Evolutionary conservation across 805 yeast genomes (phyloP).

Genomic region (Candida morakotiae): DNA sequence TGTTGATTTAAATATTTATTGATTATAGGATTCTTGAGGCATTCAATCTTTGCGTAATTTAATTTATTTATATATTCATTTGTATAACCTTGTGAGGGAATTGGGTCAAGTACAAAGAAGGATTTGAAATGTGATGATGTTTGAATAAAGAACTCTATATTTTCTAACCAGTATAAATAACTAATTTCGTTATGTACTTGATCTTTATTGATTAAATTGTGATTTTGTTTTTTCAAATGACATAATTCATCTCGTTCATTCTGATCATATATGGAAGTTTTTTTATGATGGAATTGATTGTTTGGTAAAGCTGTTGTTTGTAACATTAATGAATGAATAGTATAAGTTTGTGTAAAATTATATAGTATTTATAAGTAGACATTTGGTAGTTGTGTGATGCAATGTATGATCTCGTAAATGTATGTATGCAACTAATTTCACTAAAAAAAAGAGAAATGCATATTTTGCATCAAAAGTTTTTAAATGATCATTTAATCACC

Average conservation of each 20-base stretch:
- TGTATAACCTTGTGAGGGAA: constrained; percentile 7
- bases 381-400: background rate
- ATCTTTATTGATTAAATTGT: background rate
- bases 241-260: background rate
- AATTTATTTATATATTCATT: constrained; percentile 5
- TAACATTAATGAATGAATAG: too few relatives aligned
- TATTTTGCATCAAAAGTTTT: too few relatives aligned
- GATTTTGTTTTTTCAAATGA: background rate
- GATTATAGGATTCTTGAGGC: constrained; percentile 5
- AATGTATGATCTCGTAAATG: background rate
- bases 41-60: background rate
- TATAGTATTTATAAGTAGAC: too few relatives aligned
- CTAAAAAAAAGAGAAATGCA: too few relatives aligned
- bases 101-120: constrained; percentile 5
- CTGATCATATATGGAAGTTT: background rate
- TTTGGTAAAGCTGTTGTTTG: too few relatives aligned
- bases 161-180: constrained; percentile 10
- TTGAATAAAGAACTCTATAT: constrained; percentile 2
- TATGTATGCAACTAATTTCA: too few relatives aligned
- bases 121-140: constrained; percentile 5
- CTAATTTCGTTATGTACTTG: constrained; percentile 3
- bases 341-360: too few relatives aligned
- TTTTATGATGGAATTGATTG: background rate
- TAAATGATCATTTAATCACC: too few relatives aligned
- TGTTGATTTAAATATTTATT: constrained; percentile 9